These are phyloP conservation scores for Alternaria gaisen DNA, from an alignment of 2,329 filamentous ascomycete species.

Conservation along the genomic window DNA sequence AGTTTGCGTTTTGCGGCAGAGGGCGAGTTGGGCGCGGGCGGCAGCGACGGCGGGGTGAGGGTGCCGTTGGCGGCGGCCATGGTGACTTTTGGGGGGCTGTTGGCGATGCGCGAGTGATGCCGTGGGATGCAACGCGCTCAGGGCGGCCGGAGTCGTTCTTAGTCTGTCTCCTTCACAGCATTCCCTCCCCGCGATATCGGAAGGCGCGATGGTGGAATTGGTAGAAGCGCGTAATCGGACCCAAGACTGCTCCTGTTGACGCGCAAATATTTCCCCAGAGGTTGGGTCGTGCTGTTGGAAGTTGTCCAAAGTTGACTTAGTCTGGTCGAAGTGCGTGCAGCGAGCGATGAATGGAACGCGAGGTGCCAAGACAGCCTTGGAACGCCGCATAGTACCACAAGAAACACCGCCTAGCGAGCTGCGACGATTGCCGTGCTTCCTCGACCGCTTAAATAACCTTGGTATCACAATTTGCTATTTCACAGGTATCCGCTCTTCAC, in stretches of 20 bases:
- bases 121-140: slow-evolving; percentile 47
- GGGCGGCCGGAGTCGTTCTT: slow-evolving; percentile 35
- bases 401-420: neutral
- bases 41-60: slow-evolving; percentile 45
- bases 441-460: neutral
- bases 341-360: slow-evolving; percentile 37
- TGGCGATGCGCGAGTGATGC: slow-evolving; percentile 46
- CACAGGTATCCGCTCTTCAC: neutral
- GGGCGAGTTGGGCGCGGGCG: slow-evolving; percentile 40
- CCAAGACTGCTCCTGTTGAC: slow-evolving; percentile 9
- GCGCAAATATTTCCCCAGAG: slow-evolving; percentile 22
- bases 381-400: slow-evolving; percentile 22
- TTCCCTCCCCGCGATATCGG: slow-evolving; percentile 12
- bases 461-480: neutral
- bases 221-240: neutral
- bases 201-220: slow-evolving; percentile 6
- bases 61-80: slow-evolving; percentile 50
- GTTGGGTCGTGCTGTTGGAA: slow-evolving; percentile 24
- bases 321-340: slow-evolving; percentile 34
- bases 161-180: slow-evolving; percentile 25
- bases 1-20: slow-evolving; percentile 57
- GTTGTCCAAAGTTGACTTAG: slow-evolving; percentile 28
- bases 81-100: slow-evolving; percentile 39
- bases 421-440: neutral
- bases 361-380: slow-evolving; percentile 32